Conservation (phyloP, 768 basidiomycete species). For the Leccinum rimulosum region DNA sequence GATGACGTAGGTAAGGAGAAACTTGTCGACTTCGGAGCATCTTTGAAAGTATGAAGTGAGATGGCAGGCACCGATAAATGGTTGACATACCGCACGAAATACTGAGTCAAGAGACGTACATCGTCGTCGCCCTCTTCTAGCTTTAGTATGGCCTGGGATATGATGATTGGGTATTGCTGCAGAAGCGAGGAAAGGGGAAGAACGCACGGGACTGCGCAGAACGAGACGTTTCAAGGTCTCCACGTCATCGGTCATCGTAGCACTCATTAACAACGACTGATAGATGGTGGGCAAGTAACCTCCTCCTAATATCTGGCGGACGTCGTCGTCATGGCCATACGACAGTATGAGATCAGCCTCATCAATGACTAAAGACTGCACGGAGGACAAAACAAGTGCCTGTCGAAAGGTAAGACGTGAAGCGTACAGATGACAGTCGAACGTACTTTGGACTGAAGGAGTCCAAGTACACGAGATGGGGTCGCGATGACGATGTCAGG, state of each 20-base stretch:
- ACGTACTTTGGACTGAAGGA: slow-evolving; percentile 68
- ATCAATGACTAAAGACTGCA: slow-evolving; percentile 92
- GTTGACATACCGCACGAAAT: slow-evolving; percentile 65
- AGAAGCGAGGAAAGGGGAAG: neutral
- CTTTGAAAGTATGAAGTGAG: slow-evolving; percentile 35
- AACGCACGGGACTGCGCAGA: slow-evolving; percentile 79
- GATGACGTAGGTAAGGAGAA: slow-evolving; percentile 92
- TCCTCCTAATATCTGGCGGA: slow-evolving; percentile 67
- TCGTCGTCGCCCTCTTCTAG: slow-evolving; percentile 88
- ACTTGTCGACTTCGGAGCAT: slow-evolving; percentile 95
- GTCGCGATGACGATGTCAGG: slow-evolving; percentile 83
- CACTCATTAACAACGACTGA: slow-evolving; percentile 95
- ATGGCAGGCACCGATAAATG: neutral
- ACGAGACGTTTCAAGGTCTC: slow-evolving; percentile 86
- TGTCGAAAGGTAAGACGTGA: slow-evolving; percentile 27
- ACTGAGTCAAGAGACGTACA: slow-evolving; percentile 78
- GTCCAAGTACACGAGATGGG: slow-evolving; percentile 63
- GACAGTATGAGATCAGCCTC: slow-evolving; percentile 97
- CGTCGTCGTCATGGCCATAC: slow-evolving; percentile 92
- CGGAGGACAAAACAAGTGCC: slow-evolving; percentile 59
- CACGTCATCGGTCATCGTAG: slow-evolving; percentile 96
- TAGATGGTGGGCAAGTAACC: slow-evolving; percentile 75
- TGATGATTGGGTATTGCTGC: neutral
- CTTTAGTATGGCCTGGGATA: slow-evolving; percentile 72
- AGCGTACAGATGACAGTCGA: too few relatives aligned